Evolutionary conservation across 2,329 filamentous ascomycete species (phyloP).

Genomic region (Tolypocladium ovalisporum): DNA sequence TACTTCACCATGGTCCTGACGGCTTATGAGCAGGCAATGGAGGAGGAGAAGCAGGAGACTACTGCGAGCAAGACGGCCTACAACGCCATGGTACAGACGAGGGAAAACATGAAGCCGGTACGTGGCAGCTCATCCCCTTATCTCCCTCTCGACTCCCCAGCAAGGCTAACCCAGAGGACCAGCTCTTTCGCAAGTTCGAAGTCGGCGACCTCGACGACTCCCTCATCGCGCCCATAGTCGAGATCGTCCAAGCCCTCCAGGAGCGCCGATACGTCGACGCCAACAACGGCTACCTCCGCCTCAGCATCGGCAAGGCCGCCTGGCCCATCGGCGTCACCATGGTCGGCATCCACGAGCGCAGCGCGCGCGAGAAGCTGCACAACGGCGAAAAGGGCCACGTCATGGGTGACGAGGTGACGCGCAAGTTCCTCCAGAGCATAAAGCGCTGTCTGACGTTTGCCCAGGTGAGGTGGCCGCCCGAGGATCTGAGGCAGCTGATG

Average conservation of each 20-base stretch:
- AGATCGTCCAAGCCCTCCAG: conserved; percentile 87
- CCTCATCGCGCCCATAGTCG: conserved; percentile 71
- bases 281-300: conserved; percentile 83
- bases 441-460: conserved; percentile 95
- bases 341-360: conserved; percentile 98
- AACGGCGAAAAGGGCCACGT: conserved; percentile 84
- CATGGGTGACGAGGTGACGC: conserved; percentile 90
- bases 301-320: conserved; percentile 92
- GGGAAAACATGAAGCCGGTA: conserved; percentile 74
- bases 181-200: conserved; percentile 83
- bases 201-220: conserved; percentile 67
- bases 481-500: conserved; percentile 90
- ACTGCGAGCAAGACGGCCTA: conserved; percentile 73
- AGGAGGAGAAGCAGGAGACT: conserved; percentile 51
- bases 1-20: conserved; percentile 95
- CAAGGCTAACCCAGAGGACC: not conserved
- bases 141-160: not conserved
- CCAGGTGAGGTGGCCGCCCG: conserved; percentile 90
- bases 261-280: conserved; percentile 88
- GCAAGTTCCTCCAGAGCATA: conserved; percentile 95
- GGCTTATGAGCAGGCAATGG: conserved; percentile 76
- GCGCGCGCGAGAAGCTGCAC: conserved; percentile 88
- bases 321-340: conserved; percentile 99
- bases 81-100: conserved; percentile 75
- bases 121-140: conserved; percentile 11